phyloP scores from a whole-genome alignment of 176 grass and related monocot genomes.

The Eragrostis nindensis region DNA sequence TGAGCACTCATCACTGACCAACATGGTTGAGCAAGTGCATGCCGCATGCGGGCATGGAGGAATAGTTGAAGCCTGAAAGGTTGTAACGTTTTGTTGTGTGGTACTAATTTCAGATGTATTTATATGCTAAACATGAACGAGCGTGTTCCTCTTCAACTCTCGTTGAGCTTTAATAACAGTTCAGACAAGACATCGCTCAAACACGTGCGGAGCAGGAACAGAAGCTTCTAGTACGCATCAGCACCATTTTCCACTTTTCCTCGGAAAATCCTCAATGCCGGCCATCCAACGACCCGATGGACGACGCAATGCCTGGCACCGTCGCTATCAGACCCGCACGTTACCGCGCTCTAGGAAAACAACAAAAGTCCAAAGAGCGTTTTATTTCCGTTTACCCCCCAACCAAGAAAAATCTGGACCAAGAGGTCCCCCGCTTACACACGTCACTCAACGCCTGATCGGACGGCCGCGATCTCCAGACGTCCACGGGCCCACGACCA shows the following conservation, averaged over 20 bases:
- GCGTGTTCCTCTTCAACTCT: background rate
- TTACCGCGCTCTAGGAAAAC: background rate
- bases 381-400: background rate
- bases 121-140: background rate
- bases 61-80: background rate
- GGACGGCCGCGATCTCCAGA: conserved; percentile 19
- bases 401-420: background rate
- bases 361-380: no score
- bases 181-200: background rate
- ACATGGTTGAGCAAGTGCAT: background rate
- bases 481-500: background rate
- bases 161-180: background rate
- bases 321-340: conserved; percentile 19
- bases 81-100: background rate
- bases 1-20: background rate
- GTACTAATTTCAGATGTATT: background rate
- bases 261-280: background rate
- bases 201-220: background rate
- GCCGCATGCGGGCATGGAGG: background rate
- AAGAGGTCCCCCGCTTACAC: background rate
- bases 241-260: background rate
- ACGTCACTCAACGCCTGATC: background rate
- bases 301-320: background rate
- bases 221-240: background rate
- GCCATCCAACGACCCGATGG: conserved; percentile 5